Evolutionary conservation across 257 asterid genomes (phyloP), one percentile per base, ranked within the genome.

Genomic region (Solanum pimpinellifolium): DNA sequence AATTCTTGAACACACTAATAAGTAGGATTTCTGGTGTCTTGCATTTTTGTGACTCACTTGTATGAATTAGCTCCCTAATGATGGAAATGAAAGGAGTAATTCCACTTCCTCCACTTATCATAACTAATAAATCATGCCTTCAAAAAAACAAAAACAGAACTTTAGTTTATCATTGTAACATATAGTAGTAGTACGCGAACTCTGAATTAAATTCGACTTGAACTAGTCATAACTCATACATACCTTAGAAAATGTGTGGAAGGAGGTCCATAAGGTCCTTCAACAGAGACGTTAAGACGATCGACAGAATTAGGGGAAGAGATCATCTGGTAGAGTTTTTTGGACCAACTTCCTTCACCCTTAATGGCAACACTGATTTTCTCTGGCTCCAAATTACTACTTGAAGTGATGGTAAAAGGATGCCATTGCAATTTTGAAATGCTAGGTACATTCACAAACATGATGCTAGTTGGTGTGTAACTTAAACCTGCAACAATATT

Each of bases 91-190:
- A 95, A 1, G 99, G 99, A 2, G 99, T 94, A 62, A 97, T 78
- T 7, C 99, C 98, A 73, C 99, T 97, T 13, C 99, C 99, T 83
- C 99, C 99, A 83, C 99, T 93, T 25, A 95, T 90, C 98, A 97
- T 93, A 52, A 97, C 93, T 41, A 97, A 81, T 12, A 91, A 77
- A 2, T 97, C 98, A 29, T 97, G 98, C 88, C 99, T 96, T 89
- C 49, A 76, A 11, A 4, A 88, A 83, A 39, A 12, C 3, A 6
- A 70, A 21, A 59, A 9, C 13, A 60, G 27, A 33, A 16, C 14
- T 77, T 77, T 44, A 35, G 49, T 21, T 73, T 20, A 2, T 21
- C 31, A 23, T 39, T 39, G 11, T 39, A 39, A 39, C 82, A 35
- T 35, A 73, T 20, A 33, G 7, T 29, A 31, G 76, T 70, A 15